Evolutionary conservation across 1,139 yeast species (phyloP).

Genomic region (Taphrina populina): DNA sequence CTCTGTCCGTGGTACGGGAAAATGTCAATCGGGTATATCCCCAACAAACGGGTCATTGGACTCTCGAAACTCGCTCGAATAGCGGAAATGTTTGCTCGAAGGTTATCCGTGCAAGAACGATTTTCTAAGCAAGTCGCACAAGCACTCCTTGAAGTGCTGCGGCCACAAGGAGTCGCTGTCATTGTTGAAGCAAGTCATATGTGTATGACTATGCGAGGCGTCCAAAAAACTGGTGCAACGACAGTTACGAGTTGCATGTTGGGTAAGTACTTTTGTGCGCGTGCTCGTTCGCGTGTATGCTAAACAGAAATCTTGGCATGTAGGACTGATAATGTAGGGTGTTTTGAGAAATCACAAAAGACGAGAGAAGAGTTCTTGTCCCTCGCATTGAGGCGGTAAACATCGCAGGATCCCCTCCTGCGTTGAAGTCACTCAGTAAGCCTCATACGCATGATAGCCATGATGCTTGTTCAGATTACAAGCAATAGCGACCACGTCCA

Average conservation of each 20-base stretch:
- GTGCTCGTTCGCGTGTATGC: not conserved
- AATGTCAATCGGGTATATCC: slow-evolving; percentile 75
- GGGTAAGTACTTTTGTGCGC: slow-evolving; percentile 54
- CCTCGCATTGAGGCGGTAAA: slow-evolving; percentile 25
- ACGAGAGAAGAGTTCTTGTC: slow-evolving; percentile 89
- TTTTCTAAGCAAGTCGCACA: slow-evolving; percentile 95
- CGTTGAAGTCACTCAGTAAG: too few relatives aligned
- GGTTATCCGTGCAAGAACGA: slow-evolving; percentile 95
- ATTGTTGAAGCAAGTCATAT: slow-evolving; percentile 97
- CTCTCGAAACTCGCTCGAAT: slow-evolving; percentile 87
- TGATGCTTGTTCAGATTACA: too few relatives aligned
- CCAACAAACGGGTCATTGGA: slow-evolving; percentile 91
- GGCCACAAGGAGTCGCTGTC: slow-evolving; percentile 96
- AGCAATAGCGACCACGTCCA: too few relatives aligned
- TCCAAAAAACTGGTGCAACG: slow-evolving; percentile 89
- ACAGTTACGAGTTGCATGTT: slow-evolving; percentile 97
- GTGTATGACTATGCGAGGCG: slow-evolving; percentile 99
- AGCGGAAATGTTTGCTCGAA: slow-evolving; percentile 94
- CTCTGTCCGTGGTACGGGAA: slow-evolving; percentile 89
- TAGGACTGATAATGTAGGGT: slow-evolving; percentile 28
- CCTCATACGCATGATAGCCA: too few relatives aligned
- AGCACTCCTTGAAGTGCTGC: slow-evolving; percentile 85
- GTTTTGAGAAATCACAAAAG: slow-evolving; percentile 82
- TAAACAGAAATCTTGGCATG: not conserved
- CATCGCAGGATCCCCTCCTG: too few relatives aligned